Percentiles rank a stretch among this genome's conserved stretches.
These are phyloP conservation scores for Daldinia eschscholtzii DNA, from an alignment of 2,329 filamentous ascomycete genomes.

Conservation along the genomic window DNA sequence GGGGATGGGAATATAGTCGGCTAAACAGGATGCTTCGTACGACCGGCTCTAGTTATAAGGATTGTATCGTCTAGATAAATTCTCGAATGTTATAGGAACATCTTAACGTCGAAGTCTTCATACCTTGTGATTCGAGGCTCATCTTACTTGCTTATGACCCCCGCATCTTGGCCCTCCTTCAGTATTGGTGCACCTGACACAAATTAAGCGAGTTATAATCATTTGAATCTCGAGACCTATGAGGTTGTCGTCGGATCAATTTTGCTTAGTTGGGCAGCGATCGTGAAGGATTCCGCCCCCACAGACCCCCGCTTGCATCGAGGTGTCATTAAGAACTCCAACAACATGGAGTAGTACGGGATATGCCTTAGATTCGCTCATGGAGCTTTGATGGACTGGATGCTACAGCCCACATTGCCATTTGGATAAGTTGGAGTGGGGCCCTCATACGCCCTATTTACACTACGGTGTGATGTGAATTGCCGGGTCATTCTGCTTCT, in stretches of 20 bases:
- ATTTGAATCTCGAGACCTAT: slow-evolving; percentile 15
- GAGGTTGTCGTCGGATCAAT: slow-evolving; percentile 29
- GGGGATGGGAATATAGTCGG: slow-evolving; percentile 8
- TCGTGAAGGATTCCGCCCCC: slow-evolving; percentile 49
- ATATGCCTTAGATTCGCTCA: slow-evolving; percentile 26
- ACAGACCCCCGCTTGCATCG: slow-evolving; percentile 44
- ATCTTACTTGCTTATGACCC: slow-evolving; percentile 39
- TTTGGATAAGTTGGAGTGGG: slow-evolving; percentile 16
- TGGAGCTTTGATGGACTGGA: slow-evolving; percentile 15
- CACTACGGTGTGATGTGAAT: slow-evolving; percentile 22
- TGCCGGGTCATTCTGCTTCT: slow-evolving; percentile 22
- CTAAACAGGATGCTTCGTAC: slow-evolving; percentile 17
- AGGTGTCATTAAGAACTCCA: slow-evolving; percentile 36
- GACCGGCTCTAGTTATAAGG: slow-evolving; percentile 5
- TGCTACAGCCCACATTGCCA: slow-evolving; percentile 17
- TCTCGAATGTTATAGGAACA: slow-evolving; percentile 24
- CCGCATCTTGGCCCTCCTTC: slow-evolving; percentile 35
- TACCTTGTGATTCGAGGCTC: slow-evolving; percentile 21
- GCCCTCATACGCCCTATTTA: slow-evolving; percentile 20
- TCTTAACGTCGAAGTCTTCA: slow-evolving; percentile 8
- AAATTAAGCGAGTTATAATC: slow-evolving; percentile 20
- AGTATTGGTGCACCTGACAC: slow-evolving; percentile 28
- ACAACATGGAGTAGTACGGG: slow-evolving; percentile 39
- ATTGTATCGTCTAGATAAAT: slow-evolving; percentile 8
- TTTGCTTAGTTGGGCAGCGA: slow-evolving; percentile 38